Base-by-base conservation (phyloP, 2,329 filamentous ascomycete species). In the Arthrobotrys pseudoclavata region DNA sequence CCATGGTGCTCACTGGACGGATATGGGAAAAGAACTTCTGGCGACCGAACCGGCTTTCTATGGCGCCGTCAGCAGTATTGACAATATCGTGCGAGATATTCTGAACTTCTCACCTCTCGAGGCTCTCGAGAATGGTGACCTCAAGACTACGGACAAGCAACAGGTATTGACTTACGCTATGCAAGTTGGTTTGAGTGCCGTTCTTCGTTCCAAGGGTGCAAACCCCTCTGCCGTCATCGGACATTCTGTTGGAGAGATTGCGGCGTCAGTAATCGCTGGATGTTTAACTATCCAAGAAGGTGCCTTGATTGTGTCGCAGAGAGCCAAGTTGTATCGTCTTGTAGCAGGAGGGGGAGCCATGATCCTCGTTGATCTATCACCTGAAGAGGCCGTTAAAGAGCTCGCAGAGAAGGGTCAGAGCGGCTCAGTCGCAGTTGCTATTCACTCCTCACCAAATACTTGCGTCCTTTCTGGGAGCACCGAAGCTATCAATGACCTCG, bases 1-100 rank as follows among this genome's bases (percentile, higher is more conserved):
- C 4, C 85, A 86, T 69, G 85, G 85, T 1, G 85, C 85, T 0
- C 85, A 86, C 60, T 86, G 85, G 84, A 79, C 80, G 37, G 82
- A 81, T 0, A 86, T 86, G 85, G 85, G 83, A 3, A 81, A 81
- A 0, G 83, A 84, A 71, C 81, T 85, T 18, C 80, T 84, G 18
- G 75, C 62, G 15, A 62, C 9, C 9, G 66, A 70, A 18, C 64
- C 71, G 1, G 47, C 40, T 24, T 76, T 76, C 37, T 62, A 55
- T 22, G 45, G 37, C 12, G 61, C 63, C 18, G 40, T 74, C 48
- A 55, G 52, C 47, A 57, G 48, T 9, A 37, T 74, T 34, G 69
- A 74, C n/a, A 12, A 34, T 40, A 67, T 60, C 20, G 48, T 55
- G 24, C 60, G 53, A 37, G 61, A 57, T 6, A 67, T 48, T 15